Evolutionary conservation across 2,329 filamentous ascomycete genomes (phyloP), one percentile per base, ranked within the genome.

Genomic region (Pseudogymnoascus sp.): DNA sequence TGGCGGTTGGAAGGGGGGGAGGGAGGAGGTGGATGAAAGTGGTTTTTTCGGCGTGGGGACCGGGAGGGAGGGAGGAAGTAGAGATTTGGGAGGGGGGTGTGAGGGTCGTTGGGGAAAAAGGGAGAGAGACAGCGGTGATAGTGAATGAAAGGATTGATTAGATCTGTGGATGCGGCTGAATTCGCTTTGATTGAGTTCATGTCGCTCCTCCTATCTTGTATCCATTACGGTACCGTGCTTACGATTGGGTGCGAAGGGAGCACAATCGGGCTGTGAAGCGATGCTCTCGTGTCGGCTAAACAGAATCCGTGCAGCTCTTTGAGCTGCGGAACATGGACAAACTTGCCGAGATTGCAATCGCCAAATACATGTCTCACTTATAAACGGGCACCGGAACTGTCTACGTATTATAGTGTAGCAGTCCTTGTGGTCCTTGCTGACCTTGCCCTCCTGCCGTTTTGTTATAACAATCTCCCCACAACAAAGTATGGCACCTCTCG

Each of bases 11-110:
- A 92, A 75, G 62, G 70, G 76, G 1, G 78, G 77, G 6, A 84
- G 84, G 12, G 79, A 88, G 3, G 87, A 90, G 71, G 95, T 92
- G 74, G 88, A 92, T 96, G 81, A 96, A 93, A 75, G 84, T 97
- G 7, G 93, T 96, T 0, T 97, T 96, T 78, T 89, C 91, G 59
- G 84, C 90, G 1, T 95, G 96, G 83, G 78, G 81, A 10, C 66
- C 81, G 62, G 70, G 76, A 1, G 78, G 77, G 6, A 84, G 84
- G 12, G 79, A 88, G 3, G 87, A 90, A 71, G 96, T 92, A 74
- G 88, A 92, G 73, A 87, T 97, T 63, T 85, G 81, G 69, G 84
- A 83, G 71, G 86, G 84, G 0, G 91, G 91, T 0, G 62, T 88
- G 11, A 78, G 73, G 67, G 75, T 25, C 3, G 31, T 65, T 67